Evolutionary conservation across 208 protist genomes (phyloP), one percentile per base, ranked within the genome.

Genomic region (Trypanosoma grayi): DNA sequence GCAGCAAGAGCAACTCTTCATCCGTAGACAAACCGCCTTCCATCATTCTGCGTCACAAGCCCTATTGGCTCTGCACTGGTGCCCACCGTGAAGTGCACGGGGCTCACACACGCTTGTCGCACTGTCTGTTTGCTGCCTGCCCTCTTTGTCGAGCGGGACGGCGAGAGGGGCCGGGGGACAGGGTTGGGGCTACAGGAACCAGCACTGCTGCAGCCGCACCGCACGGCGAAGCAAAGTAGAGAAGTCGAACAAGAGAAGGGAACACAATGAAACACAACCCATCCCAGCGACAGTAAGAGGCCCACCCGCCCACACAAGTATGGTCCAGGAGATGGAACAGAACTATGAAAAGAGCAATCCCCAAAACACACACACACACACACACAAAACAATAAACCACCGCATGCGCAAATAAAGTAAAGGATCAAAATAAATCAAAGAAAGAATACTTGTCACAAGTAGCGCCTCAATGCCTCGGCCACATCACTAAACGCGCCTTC

Each of bases 1-100:
- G 67, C 9, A 93, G 43, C 28, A 88, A 81, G 11, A 70, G 54
- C 16, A 82, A 34, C 39, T 71, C 62, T 47, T 85, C 52, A 22
- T 24, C 4, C 48, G 1, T 33, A 24, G 52, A 58, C 24, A 58
- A n/a, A 20, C 34, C 31, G 2, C 45, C 20, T 25, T 50, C 18
- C 16, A 8, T 47, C 43, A 22, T 18, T 47, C 18, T 47, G 8
- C n/a, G n/a, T n/a, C n/a, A n/a, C n/a, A n/a, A n/a, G n/a, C n/a
- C n/a, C n/a, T n/a, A n/a, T n/a, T n/a, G n/a, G n/a, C n/a, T n/a
- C n/a, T n/a, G n/a, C n/a, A n/a, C n/a, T n/a, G n/a, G n/a, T n/a
- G n/a, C n/a, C n/a, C n/a, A n/a, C n/a, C n/a, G n/a, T n/a, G n/a
- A n/a, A n/a, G n/a, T n/a, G n/a, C n/a, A n/a, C n/a, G n/a, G n/a